A percentile compares a stretch with the other conserved stretches of the same genome.
Evolutionary conservation across 177 flowering plant species (phyloP).

Genomic region (Vitis hybrid): DNA sequence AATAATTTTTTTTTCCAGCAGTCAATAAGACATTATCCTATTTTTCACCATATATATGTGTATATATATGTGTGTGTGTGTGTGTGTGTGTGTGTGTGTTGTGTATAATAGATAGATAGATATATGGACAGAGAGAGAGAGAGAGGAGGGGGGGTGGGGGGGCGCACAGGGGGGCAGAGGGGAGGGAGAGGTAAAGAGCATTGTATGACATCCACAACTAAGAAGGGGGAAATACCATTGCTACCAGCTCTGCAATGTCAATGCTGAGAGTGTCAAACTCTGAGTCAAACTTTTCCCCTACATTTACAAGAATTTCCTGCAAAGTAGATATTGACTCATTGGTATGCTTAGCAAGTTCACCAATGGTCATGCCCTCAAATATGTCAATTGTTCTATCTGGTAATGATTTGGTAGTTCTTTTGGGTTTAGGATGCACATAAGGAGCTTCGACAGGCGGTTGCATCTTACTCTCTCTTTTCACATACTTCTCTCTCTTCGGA

Average conservation of each 20-base stretch:
- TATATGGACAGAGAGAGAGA: no score
- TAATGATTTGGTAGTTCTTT: slow-evolving; percentile 32
- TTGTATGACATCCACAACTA: neutral
- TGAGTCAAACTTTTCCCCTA: slow-evolving; percentile 74
- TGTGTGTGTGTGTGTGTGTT: no score
- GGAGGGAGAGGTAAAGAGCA: neutral
- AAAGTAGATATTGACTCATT: slow-evolving; percentile 47
- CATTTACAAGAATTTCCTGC: slow-evolving; percentile 65
- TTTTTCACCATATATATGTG: neutral
- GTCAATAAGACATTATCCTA: no score
- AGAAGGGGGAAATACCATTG: slow-evolving; percentile 55
- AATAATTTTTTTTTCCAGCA: no score
- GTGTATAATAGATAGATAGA: no score
- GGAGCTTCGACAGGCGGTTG: slow-evolving; percentile 79
- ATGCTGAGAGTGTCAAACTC: slow-evolving; percentile 81
- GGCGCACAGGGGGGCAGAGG: no score
- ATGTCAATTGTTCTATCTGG: slow-evolving; percentile 68
- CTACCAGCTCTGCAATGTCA: slow-evolving; percentile 79
- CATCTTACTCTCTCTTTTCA: slow-evolving; percentile 37
- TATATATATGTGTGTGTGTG: no score
- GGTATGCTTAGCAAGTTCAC: slow-evolving; percentile 77
- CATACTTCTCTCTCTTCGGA: slow-evolving; percentile 51
- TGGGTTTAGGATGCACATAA: slow-evolving; percentile 66
- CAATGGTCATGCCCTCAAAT: slow-evolving; percentile 85
- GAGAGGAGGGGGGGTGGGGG: no score